Conservation (phyloP, 2,329 filamentous ascomycete genomes). For the Cordyceps militaris region DNA sequence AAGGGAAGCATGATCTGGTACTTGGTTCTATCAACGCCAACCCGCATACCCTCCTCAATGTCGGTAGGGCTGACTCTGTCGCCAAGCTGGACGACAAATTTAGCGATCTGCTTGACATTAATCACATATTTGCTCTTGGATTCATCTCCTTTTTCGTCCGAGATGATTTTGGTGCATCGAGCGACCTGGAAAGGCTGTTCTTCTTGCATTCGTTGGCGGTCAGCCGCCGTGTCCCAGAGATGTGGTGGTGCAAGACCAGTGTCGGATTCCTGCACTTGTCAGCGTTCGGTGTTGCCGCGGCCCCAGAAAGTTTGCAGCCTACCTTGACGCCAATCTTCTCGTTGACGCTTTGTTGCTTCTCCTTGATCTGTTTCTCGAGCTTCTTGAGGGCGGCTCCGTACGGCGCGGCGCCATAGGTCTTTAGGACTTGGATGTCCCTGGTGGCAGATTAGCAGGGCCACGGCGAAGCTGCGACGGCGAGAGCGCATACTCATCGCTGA, state of each 20-base stretch:
- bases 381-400: constrained; percentile 93
- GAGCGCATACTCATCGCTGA: constrained; percentile 79
- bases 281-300: constrained; percentile 18
- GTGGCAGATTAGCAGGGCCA: constrained; percentile 12
- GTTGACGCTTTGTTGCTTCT: constrained; percentile 95
- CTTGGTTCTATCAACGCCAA: constrained; percentile 97
- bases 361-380: constrained; percentile 98
- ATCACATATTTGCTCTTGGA: constrained; percentile 99
- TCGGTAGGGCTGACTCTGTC: constrained; percentile 96
- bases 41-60: constrained; percentile 98
- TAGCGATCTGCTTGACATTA: constrained; percentile 99
- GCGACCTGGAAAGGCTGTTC: constrained; percentile 97
- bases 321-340: constrained; percentile 94
- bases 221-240: constrained; percentile 96
- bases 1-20: constrained; percentile 97
- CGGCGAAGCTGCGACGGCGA: constrained; percentile 16
- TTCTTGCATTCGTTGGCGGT: constrained; percentile 96
- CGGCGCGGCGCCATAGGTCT: constrained; percentile 95
- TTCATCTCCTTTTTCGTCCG: constrained; percentile 83
- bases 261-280: constrained; percentile 73
- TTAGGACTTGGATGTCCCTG: constrained; percentile 98
- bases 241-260: constrained; percentile 96
- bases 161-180: constrained; percentile 97
- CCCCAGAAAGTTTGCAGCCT: constrained; percentile 16
- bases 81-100: constrained; percentile 96